phyloP scores from a whole-genome alignment of 2,329 filamentous ascomycete species.

The Plenodomus lindquistii region DNA sequence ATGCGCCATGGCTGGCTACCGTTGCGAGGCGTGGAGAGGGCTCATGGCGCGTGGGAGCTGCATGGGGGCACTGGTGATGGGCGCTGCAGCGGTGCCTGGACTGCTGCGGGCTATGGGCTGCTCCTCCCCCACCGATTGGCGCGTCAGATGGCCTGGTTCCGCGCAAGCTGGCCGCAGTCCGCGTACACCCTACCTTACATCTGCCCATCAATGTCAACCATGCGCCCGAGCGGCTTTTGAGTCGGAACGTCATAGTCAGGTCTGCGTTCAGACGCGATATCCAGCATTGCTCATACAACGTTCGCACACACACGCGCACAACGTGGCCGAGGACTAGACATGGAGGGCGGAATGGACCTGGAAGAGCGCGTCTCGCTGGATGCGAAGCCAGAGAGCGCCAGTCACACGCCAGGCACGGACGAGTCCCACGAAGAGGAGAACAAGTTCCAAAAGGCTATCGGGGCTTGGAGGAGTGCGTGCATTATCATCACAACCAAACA shows the following conservation, averaged over 20 bases:
- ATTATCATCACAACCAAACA: neutral
- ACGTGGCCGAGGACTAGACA: conserved; percentile 13
- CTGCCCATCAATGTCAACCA: conserved; percentile 6
- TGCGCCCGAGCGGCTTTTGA: conserved; percentile 10
- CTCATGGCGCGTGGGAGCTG: conserved; percentile 13
- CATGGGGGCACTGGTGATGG: neutral
- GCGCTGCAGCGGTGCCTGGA: neutral
- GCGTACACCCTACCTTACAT: too few species aligned
- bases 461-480: conserved; percentile 85
- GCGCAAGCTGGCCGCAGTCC: conserved; percentile 32
- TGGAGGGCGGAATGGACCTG: conserved; percentile 42
- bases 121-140: conserved; percentile 3
- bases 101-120: neutral
- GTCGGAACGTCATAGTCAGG: neutral
- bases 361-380: conserved; percentile 30
- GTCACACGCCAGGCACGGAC: conserved; percentile 6
- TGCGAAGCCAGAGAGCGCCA: conserved; percentile 18
- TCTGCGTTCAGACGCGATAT: neutral
- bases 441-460: conserved; percentile 96
- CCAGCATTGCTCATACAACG: too few species aligned
- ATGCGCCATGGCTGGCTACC: conserved; percentile 39
- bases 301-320: neutral
- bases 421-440: conserved; percentile 61
- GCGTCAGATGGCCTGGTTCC: conserved; percentile 9
- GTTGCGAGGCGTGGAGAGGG: conserved; percentile 5